These are phyloP conservation scores for Inonotus hispidus DNA, from an alignment of 1,284 basidiomycete species.

Conservation along the genomic window DNA sequence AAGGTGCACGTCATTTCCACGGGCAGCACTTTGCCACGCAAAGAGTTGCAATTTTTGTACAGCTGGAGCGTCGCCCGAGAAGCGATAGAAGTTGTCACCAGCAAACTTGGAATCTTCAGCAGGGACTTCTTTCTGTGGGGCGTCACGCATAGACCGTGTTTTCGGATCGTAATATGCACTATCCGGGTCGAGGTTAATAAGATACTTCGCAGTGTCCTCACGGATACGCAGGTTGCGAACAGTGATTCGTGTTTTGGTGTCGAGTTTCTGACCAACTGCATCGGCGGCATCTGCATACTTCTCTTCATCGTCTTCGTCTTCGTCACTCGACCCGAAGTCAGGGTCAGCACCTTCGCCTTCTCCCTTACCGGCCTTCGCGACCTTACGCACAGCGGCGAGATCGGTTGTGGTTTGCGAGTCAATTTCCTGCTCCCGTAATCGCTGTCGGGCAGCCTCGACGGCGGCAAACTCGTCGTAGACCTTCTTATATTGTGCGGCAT, in stretches of 20 bases:
- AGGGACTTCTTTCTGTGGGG: conserved; percentile 71
- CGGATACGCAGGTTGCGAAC: conserved; percentile 98
- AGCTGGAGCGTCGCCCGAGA: conserved; percentile 85
- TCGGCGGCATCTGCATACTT: conserved; percentile 98
- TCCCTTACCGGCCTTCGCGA: conserved; percentile 74
- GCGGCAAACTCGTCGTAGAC: conserved; percentile 95
- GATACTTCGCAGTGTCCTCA: conserved; percentile 98
- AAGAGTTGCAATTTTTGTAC: conserved; percentile 93
- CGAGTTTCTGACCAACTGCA: conserved; percentile 95
- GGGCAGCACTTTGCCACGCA: conserved; percentile 93
- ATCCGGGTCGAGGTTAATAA: conserved; percentile 93
- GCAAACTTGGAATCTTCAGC: conserved; percentile 91
- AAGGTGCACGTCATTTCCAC: conserved; percentile 92
- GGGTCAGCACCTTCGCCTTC: conserved; percentile 61
- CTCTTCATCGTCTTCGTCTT: conserved; percentile 91
- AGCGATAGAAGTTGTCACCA: conserved; percentile 93
- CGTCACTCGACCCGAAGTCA: conserved; percentile 96
- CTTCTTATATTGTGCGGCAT: conserved; percentile 77
- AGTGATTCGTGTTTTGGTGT: conserved; percentile 97
- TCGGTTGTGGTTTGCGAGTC: conserved; percentile 95
- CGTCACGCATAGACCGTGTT: conserved; percentile 99
- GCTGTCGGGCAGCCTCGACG: conserved; percentile 85
- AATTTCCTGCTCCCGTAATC: conserved; percentile 91
- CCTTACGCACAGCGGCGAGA: conserved; percentile 73
- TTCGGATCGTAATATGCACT: conserved; percentile 99